Evolutionary conservation across 176 grass and related monocot species (phyloP).

Genomic region (Secale cereale): DNA sequence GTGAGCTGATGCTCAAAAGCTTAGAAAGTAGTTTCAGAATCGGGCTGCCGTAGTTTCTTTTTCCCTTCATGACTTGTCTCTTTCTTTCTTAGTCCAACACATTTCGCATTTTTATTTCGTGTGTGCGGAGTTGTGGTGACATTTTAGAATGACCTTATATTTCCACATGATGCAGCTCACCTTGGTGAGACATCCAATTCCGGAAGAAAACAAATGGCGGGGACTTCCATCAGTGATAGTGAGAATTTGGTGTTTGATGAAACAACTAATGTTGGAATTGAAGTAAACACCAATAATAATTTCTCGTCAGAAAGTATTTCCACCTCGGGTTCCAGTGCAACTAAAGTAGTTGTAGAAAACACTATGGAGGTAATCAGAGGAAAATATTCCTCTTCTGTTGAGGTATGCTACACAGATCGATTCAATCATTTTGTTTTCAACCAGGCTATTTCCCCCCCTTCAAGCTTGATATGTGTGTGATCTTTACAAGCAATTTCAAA

Average conservation of each 20-base stretch:
- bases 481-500: neutral
- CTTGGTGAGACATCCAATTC: slow-evolving; percentile 22
- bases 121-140: neutral
- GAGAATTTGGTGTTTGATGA: neutral
- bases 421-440: neutral
- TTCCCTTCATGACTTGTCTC: neutral
- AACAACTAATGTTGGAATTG: slow-evolving; percentile 24
- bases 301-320: neutral
- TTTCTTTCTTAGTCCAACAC: neutral
- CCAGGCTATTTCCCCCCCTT: neutral
- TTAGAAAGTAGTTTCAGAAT: neutral
- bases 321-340: neutral
- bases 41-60: neutral
- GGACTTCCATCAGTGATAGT: slow-evolving; percentile 2
- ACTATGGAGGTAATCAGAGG: neutral
- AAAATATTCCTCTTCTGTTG: slow-evolving; percentile 28
- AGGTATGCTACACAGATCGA: slow-evolving; percentile 27
- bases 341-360: slow-evolving; percentile 11
- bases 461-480: neutral
- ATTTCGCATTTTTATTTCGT: neutral
- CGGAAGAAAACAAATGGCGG: neutral
- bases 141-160: slow-evolving; percentile 11
- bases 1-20: neutral
- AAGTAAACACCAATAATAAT: slow-evolving; percentile 14
- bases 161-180: slow-evolving; percentile 21